Conservation (phyloP, 2,329 filamentous ascomycete genomes). For the Pseudocercospora fuligena region DNA sequence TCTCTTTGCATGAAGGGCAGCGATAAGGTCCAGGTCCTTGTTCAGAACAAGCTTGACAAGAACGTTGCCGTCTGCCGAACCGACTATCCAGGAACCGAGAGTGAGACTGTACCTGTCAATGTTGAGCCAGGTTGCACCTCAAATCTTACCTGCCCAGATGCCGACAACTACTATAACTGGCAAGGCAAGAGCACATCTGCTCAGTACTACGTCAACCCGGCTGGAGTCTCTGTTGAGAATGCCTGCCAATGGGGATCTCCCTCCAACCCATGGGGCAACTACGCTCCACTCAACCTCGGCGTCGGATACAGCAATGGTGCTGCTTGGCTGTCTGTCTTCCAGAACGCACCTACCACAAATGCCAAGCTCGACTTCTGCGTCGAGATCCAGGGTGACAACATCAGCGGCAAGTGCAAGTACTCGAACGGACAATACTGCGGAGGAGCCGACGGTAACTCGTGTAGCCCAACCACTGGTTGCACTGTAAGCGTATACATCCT, state of each 20-base stretch:
- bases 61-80: conserved; percentile 85
- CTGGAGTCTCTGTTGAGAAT: conserved; percentile 67
- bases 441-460: conserved; percentile 51
- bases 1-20: conserved; percentile 77
- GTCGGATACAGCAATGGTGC: conserved; percentile 71
- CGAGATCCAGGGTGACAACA: conserved; percentile 70
- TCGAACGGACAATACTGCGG: conserved; percentile 66
- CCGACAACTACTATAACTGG: conserved; percentile 77
- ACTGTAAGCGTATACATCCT: conserved; percentile 67
- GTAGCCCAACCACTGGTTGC: conserved; percentile 67
- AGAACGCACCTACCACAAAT: conserved; percentile 75
- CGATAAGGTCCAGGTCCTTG: conserved; percentile 65
- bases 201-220: conserved; percentile 96
- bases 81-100: conserved; percentile 92
- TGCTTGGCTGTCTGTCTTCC: conserved; percentile 84
- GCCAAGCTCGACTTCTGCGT: conserved; percentile 78
- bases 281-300: conserved; percentile 83
- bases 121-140: conserved; percentile 63
- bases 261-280: conserved; percentile 72
- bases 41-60: conserved; percentile 73
- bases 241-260: conserved; percentile 78
- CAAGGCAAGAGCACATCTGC: conserved; percentile 75
- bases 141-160: conserved; percentile 75
- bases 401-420: conserved; percentile 67
- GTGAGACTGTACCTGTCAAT: conserved; percentile 78